These are phyloP conservation scores for Angomonas ambiguus DNA, from an alignment of 208 protist genomes.

Conservation along the genomic window DNA sequence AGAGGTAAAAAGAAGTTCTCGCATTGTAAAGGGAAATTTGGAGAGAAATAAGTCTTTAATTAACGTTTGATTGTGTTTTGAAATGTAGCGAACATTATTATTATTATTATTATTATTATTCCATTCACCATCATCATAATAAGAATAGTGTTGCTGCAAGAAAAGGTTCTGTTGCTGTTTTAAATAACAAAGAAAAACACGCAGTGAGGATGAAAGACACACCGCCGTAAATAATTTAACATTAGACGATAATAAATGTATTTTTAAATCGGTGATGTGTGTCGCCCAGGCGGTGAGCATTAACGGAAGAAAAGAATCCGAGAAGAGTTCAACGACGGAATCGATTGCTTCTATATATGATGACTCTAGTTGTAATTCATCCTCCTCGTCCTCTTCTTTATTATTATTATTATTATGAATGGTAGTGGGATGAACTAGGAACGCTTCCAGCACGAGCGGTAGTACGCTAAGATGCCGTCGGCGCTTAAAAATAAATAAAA, in stretches of 20 bases:
- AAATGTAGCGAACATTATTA: constrained; percentile 15
- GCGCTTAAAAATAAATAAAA: constrained; percentile 18
- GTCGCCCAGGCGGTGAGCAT: constrained; percentile 47
- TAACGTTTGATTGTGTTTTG: constrained; percentile 21
- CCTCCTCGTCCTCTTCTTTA: neutral
- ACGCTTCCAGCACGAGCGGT: constrained; percentile 20
- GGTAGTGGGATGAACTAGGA: neutral
- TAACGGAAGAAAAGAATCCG: constrained; percentile 31
- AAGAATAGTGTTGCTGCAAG: no score
- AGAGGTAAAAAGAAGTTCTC: constrained; percentile 38
- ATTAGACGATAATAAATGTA: constrained; percentile 45
- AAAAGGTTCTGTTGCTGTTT: constrained; percentile 35
- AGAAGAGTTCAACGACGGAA: no score
- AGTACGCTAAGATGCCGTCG: constrained; percentile 18
- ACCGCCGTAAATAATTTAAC: constrained; percentile 41
- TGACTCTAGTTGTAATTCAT: neutral
- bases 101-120: constrained; percentile 6
- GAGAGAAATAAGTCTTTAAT: constrained; percentile 52
- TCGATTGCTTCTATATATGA: neutral
- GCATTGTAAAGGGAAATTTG: constrained; percentile 62
- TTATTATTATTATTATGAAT: neutral
- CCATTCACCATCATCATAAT: constrained; percentile 5
- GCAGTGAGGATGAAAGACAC: constrained; percentile 42
- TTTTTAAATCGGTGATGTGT: constrained; percentile 70
- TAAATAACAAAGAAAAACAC: constrained; percentile 38